A percentile compares a stretch with the other conserved stretches of the same genome.
phyloP scores from a whole-genome alignment of 129 eudicot species.

The Chrysanthemum lavandulifolium region DNA sequence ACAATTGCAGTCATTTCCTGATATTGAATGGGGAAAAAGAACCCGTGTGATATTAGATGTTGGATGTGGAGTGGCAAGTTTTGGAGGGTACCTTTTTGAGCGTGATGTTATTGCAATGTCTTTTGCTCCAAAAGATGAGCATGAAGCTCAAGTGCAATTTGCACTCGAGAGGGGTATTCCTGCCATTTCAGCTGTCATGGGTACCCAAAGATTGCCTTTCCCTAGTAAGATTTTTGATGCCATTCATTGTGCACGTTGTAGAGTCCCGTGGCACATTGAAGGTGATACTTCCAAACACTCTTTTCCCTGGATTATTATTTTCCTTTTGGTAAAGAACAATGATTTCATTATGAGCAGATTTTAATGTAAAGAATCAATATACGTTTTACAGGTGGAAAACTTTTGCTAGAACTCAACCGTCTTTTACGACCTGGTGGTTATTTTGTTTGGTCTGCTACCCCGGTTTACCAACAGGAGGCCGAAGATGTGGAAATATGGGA shows the following conservation, averaged over 20 bases:
- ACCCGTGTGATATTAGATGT: conserved; percentile 58
- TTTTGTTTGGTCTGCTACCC: conserved; percentile 74
- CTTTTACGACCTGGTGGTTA: conserved; percentile 59
- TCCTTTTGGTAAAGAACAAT: neutral
- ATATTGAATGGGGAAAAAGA: conserved; percentile 56
- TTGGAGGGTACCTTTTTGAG: conserved; percentile 58
- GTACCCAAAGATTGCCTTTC: conserved; percentile 57
- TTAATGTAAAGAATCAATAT: conserved; percentile 7
- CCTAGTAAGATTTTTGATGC: conserved; percentile 54
- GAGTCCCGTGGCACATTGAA: conserved; percentile 68
- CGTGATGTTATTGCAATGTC: conserved; percentile 55
- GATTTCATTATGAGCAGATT: conserved; percentile 4
- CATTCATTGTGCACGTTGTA: conserved; percentile 70
- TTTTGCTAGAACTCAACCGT: conserved; percentile 58
- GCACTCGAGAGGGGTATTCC: conserved; percentile 70
- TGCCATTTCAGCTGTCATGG: conserved; percentile 64
- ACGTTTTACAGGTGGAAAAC: conserved; percentile 52
- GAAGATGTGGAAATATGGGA: conserved; percentile 58
- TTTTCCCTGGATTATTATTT: neutral
- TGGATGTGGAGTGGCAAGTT: conserved; percentile 71
- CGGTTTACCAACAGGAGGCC: conserved; percentile 43
- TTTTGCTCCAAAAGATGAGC: conserved; percentile 64
- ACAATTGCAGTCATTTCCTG: conserved; percentile 38
- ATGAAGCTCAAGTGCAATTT: conserved; percentile 69
- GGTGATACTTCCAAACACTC: conserved; percentile 27